Base-by-base conservation (phyloP, 495 filamentous ascomycete species). In the Daldinia decipiens region DNA sequence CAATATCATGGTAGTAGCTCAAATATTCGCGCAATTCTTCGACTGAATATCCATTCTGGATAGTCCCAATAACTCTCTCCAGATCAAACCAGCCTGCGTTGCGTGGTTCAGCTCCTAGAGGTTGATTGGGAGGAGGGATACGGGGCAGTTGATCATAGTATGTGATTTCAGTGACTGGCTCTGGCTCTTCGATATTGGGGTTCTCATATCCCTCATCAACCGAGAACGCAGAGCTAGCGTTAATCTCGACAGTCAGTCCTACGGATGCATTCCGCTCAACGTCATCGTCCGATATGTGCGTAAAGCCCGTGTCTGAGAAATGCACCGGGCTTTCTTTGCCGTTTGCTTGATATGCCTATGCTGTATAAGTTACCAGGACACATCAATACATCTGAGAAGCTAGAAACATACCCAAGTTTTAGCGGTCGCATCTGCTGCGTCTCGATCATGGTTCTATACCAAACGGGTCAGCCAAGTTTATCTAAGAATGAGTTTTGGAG, bases 21-120 rank as follows among this genome's bases (percentile, higher is more conserved):
- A 81, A 62, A 47, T 79, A 77, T 21, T 68, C 61, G 26, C 59
- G 59, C 11, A 78, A 54, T 13, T 69, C 40, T 11, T 56, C 26
- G 5, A 45, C 59, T n/a, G 67, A 50, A 27, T 62, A 66, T 8
- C 68, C 71, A 26, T 77, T 52, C 31, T 81, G 79, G 36, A 81
- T 73, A 13, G 67, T 71, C 3, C 65, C 70, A 9, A 75, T 62
- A 7, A 79, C 38, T 5, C 67, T 63, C 6, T 62, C 36, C 4
- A 79, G 51, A 11, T 59, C 60, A 54, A 79, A 77, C 5, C 36
- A 51, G 21, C 64, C 69, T 34, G 15, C 17, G 29, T 50, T 36
- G 11, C 27, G 17, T 13, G 5, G 45, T 31, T 39, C 50, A 11
- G 50, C 8, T 12, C 24, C 45, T 1, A 47, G 53, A 2, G 51